Conservation (phyloP, 352 stramenopile species). For the Phytophthora tentaculata region DNA sequence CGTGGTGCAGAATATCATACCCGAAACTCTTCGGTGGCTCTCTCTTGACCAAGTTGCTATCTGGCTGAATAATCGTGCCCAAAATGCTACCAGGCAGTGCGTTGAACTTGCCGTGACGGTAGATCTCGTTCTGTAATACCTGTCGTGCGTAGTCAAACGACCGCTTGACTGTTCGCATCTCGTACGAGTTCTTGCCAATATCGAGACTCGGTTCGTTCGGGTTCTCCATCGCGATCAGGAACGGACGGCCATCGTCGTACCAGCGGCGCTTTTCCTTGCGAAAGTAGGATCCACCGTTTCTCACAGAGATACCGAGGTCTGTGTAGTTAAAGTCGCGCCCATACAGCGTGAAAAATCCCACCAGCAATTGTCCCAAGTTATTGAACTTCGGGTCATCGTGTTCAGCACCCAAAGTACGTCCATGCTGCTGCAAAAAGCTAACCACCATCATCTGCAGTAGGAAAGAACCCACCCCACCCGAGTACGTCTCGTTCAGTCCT, state of each 20-base stretch:
- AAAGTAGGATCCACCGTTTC: slow-evolving; percentile 93
- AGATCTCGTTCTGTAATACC: slow-evolving; percentile 77
- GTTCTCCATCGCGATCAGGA: slow-evolving; percentile 94
- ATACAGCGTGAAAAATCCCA: slow-evolving; percentile 97
- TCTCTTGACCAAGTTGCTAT: slow-evolving; percentile 70
- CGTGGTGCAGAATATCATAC: slow-evolving; percentile 75
- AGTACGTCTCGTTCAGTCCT: slow-evolving; percentile 95
- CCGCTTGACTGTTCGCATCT: slow-evolving; percentile 90
- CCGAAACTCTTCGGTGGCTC: slow-evolving; percentile 61
- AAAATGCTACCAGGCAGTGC: slow-evolving; percentile 72
- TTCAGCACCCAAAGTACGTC: slow-evolving; percentile 54
- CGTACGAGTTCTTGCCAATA: slow-evolving; percentile 93
- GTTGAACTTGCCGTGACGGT: slow-evolving; percentile 70
- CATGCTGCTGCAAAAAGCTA: slow-evolving; percentile 93
- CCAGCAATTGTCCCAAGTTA: slow-evolving; percentile 92
- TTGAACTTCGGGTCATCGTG: slow-evolving; percentile 77
- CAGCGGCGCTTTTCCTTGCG: slow-evolving; percentile 85
- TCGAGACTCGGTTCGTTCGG: slow-evolving; percentile 92
- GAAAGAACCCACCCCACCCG: slow-evolving; percentile 94
- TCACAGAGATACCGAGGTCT: slow-evolving; percentile 92
- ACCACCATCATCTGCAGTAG: slow-evolving; percentile 96
- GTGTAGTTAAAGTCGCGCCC: slow-evolving; percentile 94
- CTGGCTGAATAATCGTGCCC: slow-evolving; percentile 73
- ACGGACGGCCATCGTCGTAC: slow-evolving; percentile 77
- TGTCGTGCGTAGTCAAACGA: slow-evolving; percentile 91